Conservation (phyloP, 1,139 yeast species). For the Zygoascus hellenicus region DNA sequence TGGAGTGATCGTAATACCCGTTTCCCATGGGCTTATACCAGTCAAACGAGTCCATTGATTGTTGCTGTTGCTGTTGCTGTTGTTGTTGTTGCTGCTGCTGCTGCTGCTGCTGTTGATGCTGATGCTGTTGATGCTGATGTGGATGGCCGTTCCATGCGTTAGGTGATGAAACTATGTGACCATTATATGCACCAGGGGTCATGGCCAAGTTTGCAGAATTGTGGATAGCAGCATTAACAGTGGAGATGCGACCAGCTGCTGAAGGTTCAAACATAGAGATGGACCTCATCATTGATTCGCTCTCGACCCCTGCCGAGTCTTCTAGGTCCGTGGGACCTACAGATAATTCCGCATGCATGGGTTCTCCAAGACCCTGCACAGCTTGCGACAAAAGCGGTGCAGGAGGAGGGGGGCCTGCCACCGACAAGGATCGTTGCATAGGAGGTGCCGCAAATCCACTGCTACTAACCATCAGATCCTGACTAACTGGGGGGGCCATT, state of each 20-base stretch:
- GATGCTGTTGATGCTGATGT: background rate
- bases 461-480: background rate
- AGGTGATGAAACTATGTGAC: too few relatives aligned
- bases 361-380: background rate
- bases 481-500: background rate
- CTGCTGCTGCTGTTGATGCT: background rate
- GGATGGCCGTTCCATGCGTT: too few relatives aligned
- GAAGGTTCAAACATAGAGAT: constrained; percentile 9
- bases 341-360: constrained; percentile 2
- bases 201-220: too few relatives aligned
- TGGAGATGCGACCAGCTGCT: too few relatives aligned
- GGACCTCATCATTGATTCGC: constrained; percentile 10
- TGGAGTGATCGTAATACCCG: constrained; percentile 6
- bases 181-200: too few relatives aligned
- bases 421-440: constrained; percentile 10
- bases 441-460: constrained; percentile 2
- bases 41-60: constrained; percentile 1
- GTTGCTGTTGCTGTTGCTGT: background rate
- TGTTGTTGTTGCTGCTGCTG: constrained; percentile 7
- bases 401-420: constrained; percentile 6
- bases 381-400: constrained; percentile 1
- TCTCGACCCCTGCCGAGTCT: constrained; percentile 3
- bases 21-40: constrained; percentile 3
- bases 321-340: background rate
- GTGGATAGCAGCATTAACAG: too few relatives aligned